Evolutionary conservation across 805 yeast genomes (phyloP).

Genomic region (Metschnikowia arizonensis): DNA sequence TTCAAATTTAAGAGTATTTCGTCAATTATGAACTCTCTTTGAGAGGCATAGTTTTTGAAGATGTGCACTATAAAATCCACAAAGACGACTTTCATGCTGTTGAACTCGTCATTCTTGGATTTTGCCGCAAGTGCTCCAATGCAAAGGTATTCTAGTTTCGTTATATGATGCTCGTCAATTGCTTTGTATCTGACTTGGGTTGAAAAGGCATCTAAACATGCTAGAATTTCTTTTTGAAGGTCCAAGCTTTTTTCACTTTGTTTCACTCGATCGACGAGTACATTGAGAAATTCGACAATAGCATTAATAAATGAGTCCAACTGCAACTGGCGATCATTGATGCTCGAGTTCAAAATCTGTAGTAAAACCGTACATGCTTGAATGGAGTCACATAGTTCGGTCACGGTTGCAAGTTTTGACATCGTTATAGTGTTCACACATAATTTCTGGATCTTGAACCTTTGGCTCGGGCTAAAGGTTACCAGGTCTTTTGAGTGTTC

Average conservation of each 20-base stretch:
- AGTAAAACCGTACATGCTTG: conserved; percentile 37
- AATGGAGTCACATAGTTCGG: conserved; percentile 22
- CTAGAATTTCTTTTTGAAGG: neutral
- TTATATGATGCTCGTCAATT: conserved; percentile 47
- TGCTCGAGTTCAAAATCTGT: conserved; percentile 36
- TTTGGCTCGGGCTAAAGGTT: conserved; percentile 13
- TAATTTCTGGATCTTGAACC: conserved; percentile 24
- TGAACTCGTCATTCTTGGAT: conserved; percentile 18
- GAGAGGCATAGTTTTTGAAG: conserved; percentile 43
- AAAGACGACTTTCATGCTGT: conserved; percentile 25
- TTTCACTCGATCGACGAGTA: conserved; percentile 27
- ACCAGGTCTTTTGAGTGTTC: conserved; percentile 19
- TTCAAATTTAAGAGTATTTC: conserved; percentile 55
- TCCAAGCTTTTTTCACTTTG: neutral
- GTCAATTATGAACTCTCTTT: conserved; percentile 55
- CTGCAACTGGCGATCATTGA: conserved; percentile 42
- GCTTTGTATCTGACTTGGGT: conserved; percentile 15
- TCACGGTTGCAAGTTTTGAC: conserved; percentile 17
- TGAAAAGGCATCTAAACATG: conserved; percentile 12
- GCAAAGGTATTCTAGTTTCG: conserved; percentile 56
- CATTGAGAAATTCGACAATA: conserved; percentile 38
- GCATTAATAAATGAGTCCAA: conserved; percentile 42
- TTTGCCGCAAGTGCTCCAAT: conserved; percentile 40
- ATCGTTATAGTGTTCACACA: conserved; percentile 25
- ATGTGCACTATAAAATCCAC: conserved; percentile 32